Conservation (phyloP, 2,329 filamentous ascomycete species). For the Juglanconis oblonga region DNA sequence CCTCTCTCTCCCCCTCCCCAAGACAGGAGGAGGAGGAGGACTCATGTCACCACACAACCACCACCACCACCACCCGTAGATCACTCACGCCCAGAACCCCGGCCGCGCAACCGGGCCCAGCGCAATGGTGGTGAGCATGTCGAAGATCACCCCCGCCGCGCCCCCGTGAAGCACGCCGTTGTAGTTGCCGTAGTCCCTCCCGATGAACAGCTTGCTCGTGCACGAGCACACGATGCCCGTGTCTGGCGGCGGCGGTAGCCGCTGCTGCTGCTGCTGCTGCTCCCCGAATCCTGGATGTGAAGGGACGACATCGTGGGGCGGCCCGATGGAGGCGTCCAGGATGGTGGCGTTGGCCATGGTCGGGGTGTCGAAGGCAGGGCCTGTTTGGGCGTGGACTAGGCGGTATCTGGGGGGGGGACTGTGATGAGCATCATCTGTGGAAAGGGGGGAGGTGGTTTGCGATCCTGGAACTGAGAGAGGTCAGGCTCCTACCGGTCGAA, state of each 20-base stretch:
- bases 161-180: conserved; percentile 50
- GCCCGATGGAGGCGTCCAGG: conserved; percentile 26
- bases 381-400: conserved; percentile 13
- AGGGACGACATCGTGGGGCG: conserved; percentile 3
- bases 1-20: neutral
- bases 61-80: too few species aligned
- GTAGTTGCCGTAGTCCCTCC: conserved; percentile 42
- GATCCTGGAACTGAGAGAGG: neutral
- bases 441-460: neutral
- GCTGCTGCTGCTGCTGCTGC: neutral
- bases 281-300: neutral
- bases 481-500: conserved; percentile 13
- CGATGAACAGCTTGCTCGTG: conserved; percentile 42
- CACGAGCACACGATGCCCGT: conserved; percentile 27
- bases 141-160: conserved; percentile 51
- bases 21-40: neutral
- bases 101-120: conserved; percentile 45
- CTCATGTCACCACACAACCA: too few species aligned
- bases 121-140: conserved; percentile 50
- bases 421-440: neutral
- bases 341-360: conserved; percentile 24
- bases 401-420: conserved; percentile 15
- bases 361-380: conserved; percentile 22
- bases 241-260: conserved; percentile 8
- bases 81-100: conserved; percentile 46